These are phyloP conservation scores for Trifolium repens DNA, from an alignment of 306 rosid genomes.

Conservation along the genomic window DNA sequence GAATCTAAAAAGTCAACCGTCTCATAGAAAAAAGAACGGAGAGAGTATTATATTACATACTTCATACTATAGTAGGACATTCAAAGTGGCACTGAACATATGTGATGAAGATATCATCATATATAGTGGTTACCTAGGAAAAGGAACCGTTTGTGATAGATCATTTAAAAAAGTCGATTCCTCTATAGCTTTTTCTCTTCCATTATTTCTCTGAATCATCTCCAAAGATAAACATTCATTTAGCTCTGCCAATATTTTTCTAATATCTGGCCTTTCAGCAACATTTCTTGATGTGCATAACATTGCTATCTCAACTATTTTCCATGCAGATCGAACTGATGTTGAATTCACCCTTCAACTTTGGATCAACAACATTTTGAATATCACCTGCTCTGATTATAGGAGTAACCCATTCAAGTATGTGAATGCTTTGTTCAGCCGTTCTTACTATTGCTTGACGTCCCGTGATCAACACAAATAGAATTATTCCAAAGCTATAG, in stretches of 20 bases:
- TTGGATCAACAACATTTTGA: neutral
- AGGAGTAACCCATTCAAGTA: constrained; percentile 43
- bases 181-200: neutral
- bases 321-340: constrained; percentile 39
- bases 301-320: constrained; percentile 41
- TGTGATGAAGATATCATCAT: too few relatives aligned
- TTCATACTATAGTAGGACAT: too few relatives aligned
- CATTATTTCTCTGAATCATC: neutral
- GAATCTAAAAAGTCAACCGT: too few relatives aligned
- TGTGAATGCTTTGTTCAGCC: constrained; percentile 9
- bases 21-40: too few relatives aligned
- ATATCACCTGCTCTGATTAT: constrained; percentile 35
- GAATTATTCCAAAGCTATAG: constrained; percentile 43
- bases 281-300: constrained; percentile 22
- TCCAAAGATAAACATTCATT: neutral
- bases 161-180: neutral
- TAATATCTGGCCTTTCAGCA: constrained; percentile 35
- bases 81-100: too few relatives aligned
- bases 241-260: neutral
- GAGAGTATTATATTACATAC: too few relatives aligned
- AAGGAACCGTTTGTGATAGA: neutral
- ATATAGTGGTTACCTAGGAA: too few relatives aligned
- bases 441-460: constrained; percentile 15
- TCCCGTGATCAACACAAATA: constrained; percentile 47
- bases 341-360: constrained; percentile 39